phyloP scores from a whole-genome alignment of 2,329 filamentous ascomycete genomes.

The Amesomyces nigricolor region DNA sequence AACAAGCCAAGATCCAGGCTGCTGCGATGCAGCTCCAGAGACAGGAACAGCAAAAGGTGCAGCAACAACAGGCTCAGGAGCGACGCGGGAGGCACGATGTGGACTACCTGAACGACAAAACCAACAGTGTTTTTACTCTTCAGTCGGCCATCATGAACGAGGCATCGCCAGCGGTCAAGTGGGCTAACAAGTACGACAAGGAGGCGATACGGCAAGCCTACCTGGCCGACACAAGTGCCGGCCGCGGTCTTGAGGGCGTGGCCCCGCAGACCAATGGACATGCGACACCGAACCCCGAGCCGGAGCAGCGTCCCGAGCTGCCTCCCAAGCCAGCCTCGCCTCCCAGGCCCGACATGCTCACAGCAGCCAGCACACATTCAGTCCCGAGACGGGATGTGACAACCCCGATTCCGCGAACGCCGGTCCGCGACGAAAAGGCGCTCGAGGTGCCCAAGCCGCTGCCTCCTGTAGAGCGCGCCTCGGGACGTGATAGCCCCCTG shows the following conservation, averaged over 20 bases:
- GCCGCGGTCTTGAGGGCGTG: conserved; percentile 55
- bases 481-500: conserved; percentile 36
- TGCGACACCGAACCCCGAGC: conserved; percentile 30
- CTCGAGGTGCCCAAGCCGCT: conserved; percentile 31
- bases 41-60: conserved; percentile 41
- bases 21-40: conserved; percentile 78
- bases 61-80: conserved; percentile 30
- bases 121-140: conserved; percentile 81
- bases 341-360: conserved; percentile 24
- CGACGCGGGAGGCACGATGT: conserved; percentile 52
- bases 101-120: conserved; percentile 62
- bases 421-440: conserved; percentile 35
- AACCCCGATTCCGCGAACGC: conserved; percentile 25
- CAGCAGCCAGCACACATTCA: conserved; percentile 25
- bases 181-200: conserved; percentile 93
- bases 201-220: conserved; percentile 82
- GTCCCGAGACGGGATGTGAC: conserved; percentile 10
- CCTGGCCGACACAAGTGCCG: conserved; percentile 65
- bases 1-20: conserved; percentile 87
- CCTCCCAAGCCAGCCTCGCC: conserved; percentile 37
- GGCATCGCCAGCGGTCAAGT: conserved; percentile 91
- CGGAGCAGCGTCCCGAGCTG: conserved; percentile 35
- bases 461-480: conserved; percentile 34
- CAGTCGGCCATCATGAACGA: conserved; percentile 80
- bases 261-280: conserved; percentile 40